These are phyloP conservation scores for Fusarium siculi DNA, from an alignment of 2,329 filamentous ascomycete species.

Conservation along the genomic window DNA sequence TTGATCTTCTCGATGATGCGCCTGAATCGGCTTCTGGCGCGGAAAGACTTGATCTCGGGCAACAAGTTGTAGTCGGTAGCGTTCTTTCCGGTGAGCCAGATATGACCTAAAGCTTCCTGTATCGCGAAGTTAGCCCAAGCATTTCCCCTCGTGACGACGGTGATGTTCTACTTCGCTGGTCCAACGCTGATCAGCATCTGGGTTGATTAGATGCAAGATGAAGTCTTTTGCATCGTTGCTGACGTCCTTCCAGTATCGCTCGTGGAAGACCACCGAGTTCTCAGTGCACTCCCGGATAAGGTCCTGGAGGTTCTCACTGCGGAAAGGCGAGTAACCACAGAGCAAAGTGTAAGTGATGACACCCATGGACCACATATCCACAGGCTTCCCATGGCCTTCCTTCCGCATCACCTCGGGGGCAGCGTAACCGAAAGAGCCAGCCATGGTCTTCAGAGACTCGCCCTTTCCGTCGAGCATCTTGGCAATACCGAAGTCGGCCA, in stretches of 20 bases:
- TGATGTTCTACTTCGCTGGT: slow-evolving; percentile 73
- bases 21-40: slow-evolving; percentile 88
- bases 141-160: slow-evolving; percentile 4
- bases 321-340: slow-evolving; percentile 97
- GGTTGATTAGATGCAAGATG: slow-evolving; percentile 82
- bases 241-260: slow-evolving; percentile 98
- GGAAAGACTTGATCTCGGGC: slow-evolving; percentile 94
- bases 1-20: slow-evolving; percentile 97
- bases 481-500: slow-evolving; percentile 98
- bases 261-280: slow-evolving; percentile 90
- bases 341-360: slow-evolving; percentile 99
- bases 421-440: slow-evolving; percentile 96
- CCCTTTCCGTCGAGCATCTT: slow-evolving; percentile 95
- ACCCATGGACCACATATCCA: slow-evolving; percentile 99
- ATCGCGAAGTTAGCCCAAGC: slow-evolving; percentile 28
- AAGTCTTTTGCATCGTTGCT: slow-evolving; percentile 96
- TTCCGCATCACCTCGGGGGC: slow-evolving; percentile 99
- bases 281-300: slow-evolving; percentile 93
- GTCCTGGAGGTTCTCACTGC: slow-evolving; percentile 91
- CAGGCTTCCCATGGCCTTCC: slow-evolving; percentile 95
- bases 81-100: slow-evolving; percentile 90
- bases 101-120: slow-evolving; percentile 80
- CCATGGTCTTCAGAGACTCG: slow-evolving; percentile 97
- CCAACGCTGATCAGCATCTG: slow-evolving; percentile 79
- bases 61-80: slow-evolving; percentile 97